Evolutionary conservation across 106 monocot species (phyloP).

Genomic region (Phalaenopsis aphrodite): DNA sequence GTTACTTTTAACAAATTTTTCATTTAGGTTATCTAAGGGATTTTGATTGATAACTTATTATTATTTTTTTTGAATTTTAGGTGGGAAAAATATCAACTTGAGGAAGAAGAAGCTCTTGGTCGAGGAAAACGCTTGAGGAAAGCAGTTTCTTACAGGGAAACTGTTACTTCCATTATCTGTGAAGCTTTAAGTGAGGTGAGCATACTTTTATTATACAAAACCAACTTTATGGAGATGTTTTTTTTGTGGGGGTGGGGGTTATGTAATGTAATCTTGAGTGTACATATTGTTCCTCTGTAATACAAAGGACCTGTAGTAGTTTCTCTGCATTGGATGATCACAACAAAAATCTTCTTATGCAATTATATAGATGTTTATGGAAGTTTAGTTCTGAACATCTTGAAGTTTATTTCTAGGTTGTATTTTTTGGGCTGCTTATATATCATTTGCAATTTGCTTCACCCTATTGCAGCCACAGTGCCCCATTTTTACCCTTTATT

Average conservation of each 20-base stretch:
- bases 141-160: constrained; percentile 91
- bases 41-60: background rate
- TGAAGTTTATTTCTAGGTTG: background rate
- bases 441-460: background rate
- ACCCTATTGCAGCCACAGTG: background rate
- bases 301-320: background rate
- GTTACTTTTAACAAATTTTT: background rate
- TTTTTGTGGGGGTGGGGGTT: no score
- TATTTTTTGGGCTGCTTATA: background rate
- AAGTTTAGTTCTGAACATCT: background rate
- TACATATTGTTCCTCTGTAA: background rate
- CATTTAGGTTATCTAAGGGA: background rate
- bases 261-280: background rate
- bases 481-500: background rate
- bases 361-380: background rate
- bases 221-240: background rate
- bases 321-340: background rate
- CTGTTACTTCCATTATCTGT: constrained; percentile 51
- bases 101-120: constrained; percentile 93
- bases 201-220: background rate
- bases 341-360: constrained; percentile 1
- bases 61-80: constrained; percentile 22
- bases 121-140: constrained; percentile 94
- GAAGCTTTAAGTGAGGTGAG: constrained; percentile 83
- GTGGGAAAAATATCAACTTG: constrained; percentile 89